Conservation (phyloP, 768 basidiomycete genomes). For the Hericium erinaceus region DNA sequence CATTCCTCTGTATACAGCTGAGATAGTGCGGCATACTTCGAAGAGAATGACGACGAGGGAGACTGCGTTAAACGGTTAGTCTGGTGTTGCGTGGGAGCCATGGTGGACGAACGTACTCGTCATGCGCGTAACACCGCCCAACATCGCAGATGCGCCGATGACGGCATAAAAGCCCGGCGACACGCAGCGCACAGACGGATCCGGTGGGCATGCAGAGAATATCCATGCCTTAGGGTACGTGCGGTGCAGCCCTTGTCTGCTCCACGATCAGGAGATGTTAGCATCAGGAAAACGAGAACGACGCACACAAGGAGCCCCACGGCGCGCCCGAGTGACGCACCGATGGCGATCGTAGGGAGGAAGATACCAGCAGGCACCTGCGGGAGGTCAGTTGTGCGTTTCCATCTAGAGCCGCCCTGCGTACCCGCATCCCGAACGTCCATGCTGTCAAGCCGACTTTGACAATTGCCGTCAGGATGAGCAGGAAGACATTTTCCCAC, state of each 20-base stretch:
- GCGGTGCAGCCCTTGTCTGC: constrained; percentile 57
- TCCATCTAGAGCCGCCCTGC: neutral
- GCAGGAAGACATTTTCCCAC: constrained; percentile 58
- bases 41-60: constrained; percentile 72
- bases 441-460: constrained; percentile 61
- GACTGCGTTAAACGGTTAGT: constrained; percentile 27
- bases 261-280: neutral
- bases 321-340: constrained; percentile 64
- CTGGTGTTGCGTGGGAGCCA: neutral
- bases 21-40: constrained; percentile 41
- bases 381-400: too few species aligned
- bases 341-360: constrained; percentile 66
- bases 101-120: constrained; percentile 35
- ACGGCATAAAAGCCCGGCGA: constrained; percentile 74
- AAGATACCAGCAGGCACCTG: constrained; percentile 74
- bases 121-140: constrained; percentile 71
- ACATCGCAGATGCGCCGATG: constrained; percentile 67
- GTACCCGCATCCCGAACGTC: constrained; percentile 80
- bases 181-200: constrained; percentile 57
- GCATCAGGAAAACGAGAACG: neutral
- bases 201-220: constrained; percentile 64
- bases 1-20: neutral
- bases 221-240: constrained; percentile 62
- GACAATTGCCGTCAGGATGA: constrained; percentile 49
- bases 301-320: constrained; percentile 59